These are phyloP conservation scores for Cutaneotrichosporon sp. DNA, from an alignment of 1,284 basidiomycete genomes.

Conservation along the genomic window DNA sequence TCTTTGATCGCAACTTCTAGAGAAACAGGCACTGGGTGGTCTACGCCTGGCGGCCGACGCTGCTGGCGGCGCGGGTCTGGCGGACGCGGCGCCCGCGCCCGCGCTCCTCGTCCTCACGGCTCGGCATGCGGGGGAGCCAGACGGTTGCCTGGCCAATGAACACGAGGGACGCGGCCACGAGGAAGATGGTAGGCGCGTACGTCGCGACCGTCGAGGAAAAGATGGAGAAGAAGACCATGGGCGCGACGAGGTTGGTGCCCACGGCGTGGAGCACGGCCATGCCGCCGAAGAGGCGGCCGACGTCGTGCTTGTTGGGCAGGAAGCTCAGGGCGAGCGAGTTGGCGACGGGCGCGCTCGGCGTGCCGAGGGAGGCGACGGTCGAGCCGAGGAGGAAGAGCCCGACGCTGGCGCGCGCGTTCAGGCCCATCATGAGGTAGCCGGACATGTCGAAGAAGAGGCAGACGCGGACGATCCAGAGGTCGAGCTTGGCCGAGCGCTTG, in stretches of 20 bases:
- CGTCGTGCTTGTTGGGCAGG: constrained; percentile 41
- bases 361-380: constrained; percentile 38
- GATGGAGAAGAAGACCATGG: constrained; percentile 44
- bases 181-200: constrained; percentile 48
- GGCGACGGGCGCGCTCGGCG: constrained; percentile 38
- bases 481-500: constrained; percentile 41
- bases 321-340: constrained; percentile 51
- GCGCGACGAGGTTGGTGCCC: constrained; percentile 43
- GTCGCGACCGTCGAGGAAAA: constrained; percentile 44
- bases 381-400: constrained; percentile 40
- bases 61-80: not conserved
- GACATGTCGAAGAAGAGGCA: constrained; percentile 60
- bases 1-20: no score
- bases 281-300: constrained; percentile 51
- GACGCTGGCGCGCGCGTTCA: constrained; percentile 24
- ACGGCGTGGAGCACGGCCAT: constrained; percentile 47
- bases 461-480: constrained; percentile 45
- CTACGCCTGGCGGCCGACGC: no score
- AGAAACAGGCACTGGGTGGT: no score
- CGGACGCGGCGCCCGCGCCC: not conserved
- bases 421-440: constrained; percentile 59
- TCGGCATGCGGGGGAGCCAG: not conserved
- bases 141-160: constrained; percentile 20
- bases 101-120: not conserved
- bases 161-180: constrained; percentile 33